These are phyloP conservation scores for Daldinia bambusicola DNA, from an alignment of 495 filamentous ascomycete species.

Conservation along the genomic window DNA sequence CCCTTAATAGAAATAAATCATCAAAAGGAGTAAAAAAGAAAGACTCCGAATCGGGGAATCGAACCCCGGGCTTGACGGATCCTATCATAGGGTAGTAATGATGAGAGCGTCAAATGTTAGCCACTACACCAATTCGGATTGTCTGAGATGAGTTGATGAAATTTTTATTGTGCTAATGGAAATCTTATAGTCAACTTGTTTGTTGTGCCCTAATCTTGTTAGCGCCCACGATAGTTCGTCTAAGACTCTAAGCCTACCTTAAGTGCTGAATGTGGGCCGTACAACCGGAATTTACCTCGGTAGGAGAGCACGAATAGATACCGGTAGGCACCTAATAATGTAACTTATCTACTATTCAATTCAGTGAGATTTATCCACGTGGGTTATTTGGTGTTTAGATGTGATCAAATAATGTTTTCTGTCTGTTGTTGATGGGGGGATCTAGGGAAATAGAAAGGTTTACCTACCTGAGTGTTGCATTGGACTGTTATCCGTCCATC, in stretches of 20 bases:
- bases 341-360: too few species aligned
- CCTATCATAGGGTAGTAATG: background rate
- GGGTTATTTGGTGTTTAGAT: too few species aligned
- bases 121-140: slow-evolving; percentile 52
- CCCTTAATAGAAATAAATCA: too few species aligned
- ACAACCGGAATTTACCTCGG: background rate
- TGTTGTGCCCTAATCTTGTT: background rate
- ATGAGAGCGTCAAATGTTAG: slow-evolving; percentile 53
- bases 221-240: background rate
- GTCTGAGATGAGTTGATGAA: background rate
- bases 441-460: too few species aligned
- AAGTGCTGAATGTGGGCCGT: background rate
- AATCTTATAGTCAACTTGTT: background rate
- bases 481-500: too few species aligned
- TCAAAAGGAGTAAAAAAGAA: background rate
- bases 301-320: too few species aligned
- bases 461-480: too few species aligned
- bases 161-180: background rate
- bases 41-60: slow-evolving; percentile 49
- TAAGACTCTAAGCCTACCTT: too few species aligned
- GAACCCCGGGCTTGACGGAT: slow-evolving; percentile 48
- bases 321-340: too few species aligned
- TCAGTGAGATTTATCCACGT: too few species aligned
- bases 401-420: too few species aligned
- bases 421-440: too few species aligned